These are phyloP conservation scores for Lactarius evosmus DNA, from an alignment of 768 basidiomycete genomes.

Conservation along the genomic window DNA sequence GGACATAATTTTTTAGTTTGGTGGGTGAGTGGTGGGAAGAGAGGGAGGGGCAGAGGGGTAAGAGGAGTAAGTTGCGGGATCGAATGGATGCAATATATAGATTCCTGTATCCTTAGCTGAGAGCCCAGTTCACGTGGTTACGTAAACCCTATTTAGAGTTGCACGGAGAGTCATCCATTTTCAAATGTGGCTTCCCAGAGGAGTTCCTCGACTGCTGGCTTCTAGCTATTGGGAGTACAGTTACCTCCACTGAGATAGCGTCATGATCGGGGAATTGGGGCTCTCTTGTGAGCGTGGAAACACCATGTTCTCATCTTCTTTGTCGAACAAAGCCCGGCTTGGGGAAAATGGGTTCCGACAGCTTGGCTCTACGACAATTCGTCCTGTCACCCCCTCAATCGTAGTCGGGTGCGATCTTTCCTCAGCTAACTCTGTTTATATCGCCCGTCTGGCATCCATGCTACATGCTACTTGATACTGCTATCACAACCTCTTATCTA, in stretches of 20 bases:
- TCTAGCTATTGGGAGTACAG: background rate
- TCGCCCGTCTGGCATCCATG: background rate
- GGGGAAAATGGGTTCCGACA: background rate
- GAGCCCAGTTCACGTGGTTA: slow-evolving; percentile 13
- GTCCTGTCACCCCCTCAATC: background rate
- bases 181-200: background rate
- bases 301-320: background rate
- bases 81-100: background rate
- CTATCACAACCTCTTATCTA: background rate
- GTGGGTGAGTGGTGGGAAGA: background rate
- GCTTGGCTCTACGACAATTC: background rate
- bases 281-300: background rate
- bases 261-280: background rate
- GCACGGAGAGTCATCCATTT: background rate
- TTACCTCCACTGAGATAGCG: background rate
- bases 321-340: background rate
- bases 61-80: background rate
- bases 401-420: background rate
- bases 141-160: slow-evolving; percentile 22
- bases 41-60: background rate
- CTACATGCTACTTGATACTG: background rate
- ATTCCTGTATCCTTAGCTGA: background rate
- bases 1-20: slow-evolving; percentile 17
- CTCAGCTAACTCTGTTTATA: background rate
- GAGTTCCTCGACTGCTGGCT: background rate